Conservation (phyloP, 345 rosid species). For the Microcos paniculata region DNA sequence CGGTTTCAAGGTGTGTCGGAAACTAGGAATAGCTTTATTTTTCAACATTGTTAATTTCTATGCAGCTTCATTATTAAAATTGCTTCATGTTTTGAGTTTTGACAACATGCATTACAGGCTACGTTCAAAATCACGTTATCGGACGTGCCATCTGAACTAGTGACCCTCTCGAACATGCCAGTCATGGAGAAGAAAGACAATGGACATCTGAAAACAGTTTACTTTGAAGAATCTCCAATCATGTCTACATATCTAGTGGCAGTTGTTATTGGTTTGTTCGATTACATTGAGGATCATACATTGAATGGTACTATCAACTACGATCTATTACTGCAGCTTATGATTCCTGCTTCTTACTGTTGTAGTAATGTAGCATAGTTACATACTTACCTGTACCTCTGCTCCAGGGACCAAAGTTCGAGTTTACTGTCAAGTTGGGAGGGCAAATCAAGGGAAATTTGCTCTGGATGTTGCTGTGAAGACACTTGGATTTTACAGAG, state of each 20-base stretch:
- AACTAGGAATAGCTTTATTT: too few relatives aligned
- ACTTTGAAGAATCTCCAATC: conserved; percentile 82
- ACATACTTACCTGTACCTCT: conserved; percentile 17
- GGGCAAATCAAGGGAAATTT: conserved; percentile 83
- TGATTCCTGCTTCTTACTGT: not conserved
- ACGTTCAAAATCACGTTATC: conserved; percentile 75
- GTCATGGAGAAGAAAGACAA: conserved; percentile 57
- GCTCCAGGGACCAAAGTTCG: conserved; percentile 73
- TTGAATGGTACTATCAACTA: conserved; percentile 91
- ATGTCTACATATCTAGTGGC: conserved; percentile 99
- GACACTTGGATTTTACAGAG: conserved; percentile 80
- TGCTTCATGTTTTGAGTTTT: not conserved
- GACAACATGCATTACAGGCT: conserved; percentile 54
- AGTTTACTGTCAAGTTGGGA: conserved; percentile 90
- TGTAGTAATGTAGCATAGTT: too few relatives aligned
- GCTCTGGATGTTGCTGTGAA: conserved; percentile 87
- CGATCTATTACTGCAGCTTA: not conserved
- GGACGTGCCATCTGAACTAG: conserved; percentile 74
- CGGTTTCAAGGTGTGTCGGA: conserved; percentile 95
- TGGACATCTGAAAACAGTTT: conserved; percentile 63
- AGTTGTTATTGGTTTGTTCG: conserved; percentile 85
- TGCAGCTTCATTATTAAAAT: not conserved
- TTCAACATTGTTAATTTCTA: conserved; percentile 5
- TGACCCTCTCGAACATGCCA: conserved; percentile 96
- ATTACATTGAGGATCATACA: conserved; percentile 81